A percentile compares a stretch with the other conserved stretches of the same genome.
These are phyloP conservation scores for Themeda triandra DNA, from an alignment of 176 grass and related monocot genomes.

Conservation along the genomic window DNA sequence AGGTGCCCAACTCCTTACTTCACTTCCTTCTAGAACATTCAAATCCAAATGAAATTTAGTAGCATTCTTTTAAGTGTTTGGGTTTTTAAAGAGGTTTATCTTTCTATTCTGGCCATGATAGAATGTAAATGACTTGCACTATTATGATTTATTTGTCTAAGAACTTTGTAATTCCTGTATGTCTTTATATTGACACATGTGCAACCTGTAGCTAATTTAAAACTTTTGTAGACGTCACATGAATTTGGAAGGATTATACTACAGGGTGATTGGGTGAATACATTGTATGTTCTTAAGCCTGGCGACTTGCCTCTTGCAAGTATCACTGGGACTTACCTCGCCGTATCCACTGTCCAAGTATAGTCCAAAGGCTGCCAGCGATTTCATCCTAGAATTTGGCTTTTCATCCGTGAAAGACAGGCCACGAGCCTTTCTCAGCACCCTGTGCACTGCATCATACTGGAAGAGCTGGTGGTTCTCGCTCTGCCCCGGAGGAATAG, in stretches of 20 bases:
- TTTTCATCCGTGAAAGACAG: neutral
- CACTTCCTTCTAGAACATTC: neutral
- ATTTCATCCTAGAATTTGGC: neutral
- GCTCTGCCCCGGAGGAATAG: neutral
- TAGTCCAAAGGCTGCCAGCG: neutral
- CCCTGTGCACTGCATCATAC: neutral
- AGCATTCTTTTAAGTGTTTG: neutral
- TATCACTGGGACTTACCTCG: neutral
- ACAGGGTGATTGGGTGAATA: neutral
- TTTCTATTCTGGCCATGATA: constrained; percentile 1
- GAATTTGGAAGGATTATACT: neutral
- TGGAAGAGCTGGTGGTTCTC: neutral
- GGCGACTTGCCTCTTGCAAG: neutral
- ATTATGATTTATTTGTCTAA: neutral
- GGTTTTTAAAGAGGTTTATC: neutral
- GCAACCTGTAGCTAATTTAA: neutral
- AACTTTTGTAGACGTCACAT: neutral
- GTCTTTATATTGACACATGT: neutral
- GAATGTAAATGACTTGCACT: neutral
- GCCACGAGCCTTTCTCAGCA: neutral
- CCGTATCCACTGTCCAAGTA: neutral
- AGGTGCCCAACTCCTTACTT: constrained; percentile 44
- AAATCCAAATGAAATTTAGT: neutral
- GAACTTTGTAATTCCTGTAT: neutral
- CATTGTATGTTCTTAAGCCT: neutral